Conservation (phyloP, 257 asterid genomes). For the Ocimum tenuiflorum region DNA sequence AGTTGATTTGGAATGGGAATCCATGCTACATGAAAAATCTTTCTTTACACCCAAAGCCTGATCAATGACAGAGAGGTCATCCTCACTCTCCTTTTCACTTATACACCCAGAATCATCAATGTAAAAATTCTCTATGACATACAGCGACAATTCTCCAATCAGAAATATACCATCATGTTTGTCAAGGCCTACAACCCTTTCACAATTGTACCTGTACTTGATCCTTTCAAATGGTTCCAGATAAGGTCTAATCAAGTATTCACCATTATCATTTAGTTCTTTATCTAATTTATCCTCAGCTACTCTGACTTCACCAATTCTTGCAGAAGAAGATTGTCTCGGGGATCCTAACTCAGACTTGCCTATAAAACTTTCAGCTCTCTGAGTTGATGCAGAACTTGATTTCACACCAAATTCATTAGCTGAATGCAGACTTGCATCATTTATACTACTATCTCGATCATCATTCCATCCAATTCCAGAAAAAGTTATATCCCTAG, state of each 20-base stretch:
- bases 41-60: constrained; percentile 97
- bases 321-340: constrained; percentile 52
- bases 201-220: constrained; percentile 86
- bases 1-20: constrained; percentile 75
- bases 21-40: constrained; percentile 77
- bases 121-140: constrained; percentile 88
- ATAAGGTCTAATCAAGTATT: constrained; percentile 91
- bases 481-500: constrained; percentile 58
- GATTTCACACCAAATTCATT: constrained; percentile 74
- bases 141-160: constrained; percentile 81
- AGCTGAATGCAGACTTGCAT: constrained; percentile 89
- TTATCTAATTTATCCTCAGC: constrained; percentile 70
- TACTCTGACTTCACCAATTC: constrained; percentile 56
- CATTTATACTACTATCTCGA: constrained; percentile 77
- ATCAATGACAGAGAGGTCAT: constrained; percentile 87
- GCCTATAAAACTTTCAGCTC: constrained; percentile 62
- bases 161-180: constrained; percentile 94
- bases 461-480: constrained; percentile 90
- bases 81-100: constrained; percentile 88
- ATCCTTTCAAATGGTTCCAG: constrained; percentile 79
- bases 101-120: constrained; percentile 88
- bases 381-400: constrained; percentile 60
- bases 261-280: constrained; percentile 91
- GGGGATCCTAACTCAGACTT: constrained; percentile 82
- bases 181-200: constrained; percentile 97